A percentile compares a stretch with the other conserved stretches of the same genome.
Evolutionary conservation across 1,284 basidiomycete genomes (phyloP).

Genomic region (Marasmius tenuissimus): DNA sequence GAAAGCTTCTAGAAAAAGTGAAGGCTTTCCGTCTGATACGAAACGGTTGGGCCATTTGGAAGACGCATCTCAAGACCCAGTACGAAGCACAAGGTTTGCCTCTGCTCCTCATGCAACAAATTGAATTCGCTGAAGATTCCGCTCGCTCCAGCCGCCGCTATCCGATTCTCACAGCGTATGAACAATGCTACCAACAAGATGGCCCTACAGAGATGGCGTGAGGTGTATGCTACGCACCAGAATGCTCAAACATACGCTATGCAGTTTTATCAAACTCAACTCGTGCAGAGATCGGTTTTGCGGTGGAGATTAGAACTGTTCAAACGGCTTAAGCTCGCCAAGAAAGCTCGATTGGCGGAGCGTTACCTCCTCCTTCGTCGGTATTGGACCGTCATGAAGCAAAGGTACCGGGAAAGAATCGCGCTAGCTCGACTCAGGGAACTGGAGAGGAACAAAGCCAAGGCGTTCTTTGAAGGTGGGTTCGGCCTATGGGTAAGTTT

Average conservation of each 20-base stretch:
- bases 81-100: slow-evolving; percentile 45
- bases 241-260: slow-evolving; percentile 53
- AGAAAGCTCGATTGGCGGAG: slow-evolving; percentile 59
- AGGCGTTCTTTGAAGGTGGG: slow-evolving; percentile 49
- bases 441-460: slow-evolving; percentile 39
- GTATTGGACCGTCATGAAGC: slow-evolving; percentile 54
- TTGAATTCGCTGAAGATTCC: slow-evolving; percentile 1
- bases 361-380: slow-evolving; percentile 53
- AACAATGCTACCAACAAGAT: slow-evolving; percentile 39
- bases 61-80: slow-evolving; percentile 40
- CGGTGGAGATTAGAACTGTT: slow-evolving; percentile 62
- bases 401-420: slow-evolving; percentile 46
- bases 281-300: slow-evolving; percentile 48
- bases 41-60: slow-evolving; percentile 56
- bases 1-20: slow-evolving; percentile 58
- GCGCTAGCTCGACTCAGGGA: slow-evolving; percentile 46
- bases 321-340: slow-evolving; percentile 47
- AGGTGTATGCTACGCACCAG: slow-evolving; percentile 44
- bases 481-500: neutral
- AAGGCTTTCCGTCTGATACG: slow-evolving; percentile 45
- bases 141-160: slow-evolving; percentile 45
- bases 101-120: slow-evolving; percentile 1
- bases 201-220: slow-evolving; percentile 51
- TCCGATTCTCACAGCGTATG: slow-evolving; percentile 49
- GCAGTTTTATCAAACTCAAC: slow-evolving; percentile 45